These are phyloP conservation scores for Aspergillus sergii DNA, from an alignment of 2,329 filamentous ascomycete genomes.

Conservation along the genomic window DNA sequence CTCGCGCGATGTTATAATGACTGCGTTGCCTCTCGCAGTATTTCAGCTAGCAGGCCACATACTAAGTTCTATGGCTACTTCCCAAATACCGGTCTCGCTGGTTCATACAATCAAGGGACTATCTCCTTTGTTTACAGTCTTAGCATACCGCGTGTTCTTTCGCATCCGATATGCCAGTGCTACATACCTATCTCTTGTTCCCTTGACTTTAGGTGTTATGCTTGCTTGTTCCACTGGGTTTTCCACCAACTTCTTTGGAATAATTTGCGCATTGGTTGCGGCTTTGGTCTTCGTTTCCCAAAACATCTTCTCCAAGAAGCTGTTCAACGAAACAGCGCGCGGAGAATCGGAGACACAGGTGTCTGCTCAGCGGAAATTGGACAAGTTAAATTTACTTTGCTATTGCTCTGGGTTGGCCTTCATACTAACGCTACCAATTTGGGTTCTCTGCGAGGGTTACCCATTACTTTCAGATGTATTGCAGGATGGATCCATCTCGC, in stretches of 20 bases:
- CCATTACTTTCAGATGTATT: constrained; percentile 76
- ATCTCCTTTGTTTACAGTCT: constrained; percentile 90
- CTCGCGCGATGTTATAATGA: constrained; percentile 76
- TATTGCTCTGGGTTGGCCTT: constrained; percentile 97
- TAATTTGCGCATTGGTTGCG: constrained; percentile 84
- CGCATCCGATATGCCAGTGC: constrained; percentile 82
- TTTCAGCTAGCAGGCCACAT: constrained; percentile 96
- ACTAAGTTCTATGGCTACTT: constrained; percentile 88
- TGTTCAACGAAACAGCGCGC: constrained; percentile 91
- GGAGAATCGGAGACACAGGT: constrained; percentile 73
- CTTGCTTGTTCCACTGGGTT: constrained; percentile 93
- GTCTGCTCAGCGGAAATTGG: constrained; percentile 72
- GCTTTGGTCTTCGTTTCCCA: constrained; percentile 95
- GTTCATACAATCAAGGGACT: constrained; percentile 99
- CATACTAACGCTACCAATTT: constrained; percentile 82
- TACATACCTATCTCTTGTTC: constrained; percentile 88
- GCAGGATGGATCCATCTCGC: constrained; percentile 75
- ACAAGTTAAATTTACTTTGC: constrained; percentile 94
- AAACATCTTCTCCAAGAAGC: constrained; percentile 96
- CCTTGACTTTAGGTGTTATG: constrained; percentile 91
- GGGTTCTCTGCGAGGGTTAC: constrained; percentile 89
- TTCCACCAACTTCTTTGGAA: constrained; percentile 84
- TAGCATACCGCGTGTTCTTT: constrained; percentile 88
- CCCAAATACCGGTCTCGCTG: constrained; percentile 91
- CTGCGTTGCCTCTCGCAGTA: constrained; percentile 84